Conservation (phyloP, 495 filamentous ascomycete genomes). For the Elaphomyces granulatus region DNA sequence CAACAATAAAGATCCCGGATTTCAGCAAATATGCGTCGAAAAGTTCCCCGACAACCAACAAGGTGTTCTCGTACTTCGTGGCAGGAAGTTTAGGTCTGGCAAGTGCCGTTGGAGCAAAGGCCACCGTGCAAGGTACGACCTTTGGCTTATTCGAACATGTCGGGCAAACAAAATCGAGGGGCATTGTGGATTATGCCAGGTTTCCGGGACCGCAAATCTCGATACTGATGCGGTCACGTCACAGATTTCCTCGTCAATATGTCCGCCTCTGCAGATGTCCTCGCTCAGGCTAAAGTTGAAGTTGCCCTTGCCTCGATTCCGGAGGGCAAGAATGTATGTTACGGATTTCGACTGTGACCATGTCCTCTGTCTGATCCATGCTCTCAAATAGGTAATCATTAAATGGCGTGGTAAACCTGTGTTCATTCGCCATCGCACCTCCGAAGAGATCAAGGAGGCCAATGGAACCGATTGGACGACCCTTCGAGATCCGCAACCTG, state of each 20-base stretch:
- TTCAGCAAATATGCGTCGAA: slow-evolving; percentile 78
- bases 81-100: slow-evolving; percentile 87
- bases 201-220: not conserved
- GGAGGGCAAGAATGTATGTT: slow-evolving; percentile 95
- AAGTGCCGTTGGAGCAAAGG: slow-evolving; percentile 85
- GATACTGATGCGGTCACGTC: slow-evolving; percentile 1
- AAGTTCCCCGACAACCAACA: slow-evolving; percentile 47
- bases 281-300: slow-evolving; percentile 99
- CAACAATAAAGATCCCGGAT: slow-evolving; percentile 66
- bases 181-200: too few species aligned
- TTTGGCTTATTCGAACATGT: not conserved
- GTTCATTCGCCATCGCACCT: slow-evolving; percentile 97
- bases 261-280: slow-evolving; percentile 96
- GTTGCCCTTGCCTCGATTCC: slow-evolving; percentile 83
- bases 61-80: slow-evolving; percentile 95
- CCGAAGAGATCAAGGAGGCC: slow-evolving; percentile 73
- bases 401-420: slow-evolving; percentile 99
- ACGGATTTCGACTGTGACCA: too few species aligned
- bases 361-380: too few species aligned
- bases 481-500: slow-evolving; percentile 81
- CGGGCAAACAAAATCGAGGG: too few species aligned
- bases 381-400: slow-evolving; percentile 69
- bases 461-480: slow-evolving; percentile 57
- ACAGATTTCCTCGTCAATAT: slow-evolving; percentile 98
- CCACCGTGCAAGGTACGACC: slow-evolving; percentile 78